Conservation (phyloP, 2,329 filamentous ascomycete genomes). For the Alternaria sp. region DNA sequence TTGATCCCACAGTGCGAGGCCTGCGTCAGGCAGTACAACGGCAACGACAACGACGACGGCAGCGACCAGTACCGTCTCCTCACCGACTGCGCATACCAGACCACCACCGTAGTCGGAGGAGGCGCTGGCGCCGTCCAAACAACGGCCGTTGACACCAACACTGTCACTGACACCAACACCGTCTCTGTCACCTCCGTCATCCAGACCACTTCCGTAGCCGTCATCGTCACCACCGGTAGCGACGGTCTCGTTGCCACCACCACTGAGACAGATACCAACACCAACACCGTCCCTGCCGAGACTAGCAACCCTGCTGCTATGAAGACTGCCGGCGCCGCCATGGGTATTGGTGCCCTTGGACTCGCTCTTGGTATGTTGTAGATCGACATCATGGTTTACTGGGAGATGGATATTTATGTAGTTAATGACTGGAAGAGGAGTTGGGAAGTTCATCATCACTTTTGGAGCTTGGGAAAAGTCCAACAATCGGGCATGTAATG, state of each 20-base stretch:
- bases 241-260: conserved; percentile 4
- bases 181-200: background rate
- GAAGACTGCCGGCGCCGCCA: conserved; percentile 23
- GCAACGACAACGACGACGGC: conserved; percentile 21
- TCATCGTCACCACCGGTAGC: conserved; percentile 8
- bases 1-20: conserved; percentile 39
- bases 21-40: conserved; percentile 34
- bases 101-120: background rate
- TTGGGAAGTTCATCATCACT: background rate
- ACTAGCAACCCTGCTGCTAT: conserved; percentile 16
- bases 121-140: background rate
- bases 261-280: background rate
- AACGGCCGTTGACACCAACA: background rate
- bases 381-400: background rate
- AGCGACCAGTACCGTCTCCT: background rate
- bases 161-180: background rate
- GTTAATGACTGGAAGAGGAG: background rate
- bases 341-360: conserved; percentile 27
- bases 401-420: background rate
- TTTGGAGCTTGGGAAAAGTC: background rate
- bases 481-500: background rate
- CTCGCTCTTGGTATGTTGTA: conserved; percentile 29
- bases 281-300: background rate
- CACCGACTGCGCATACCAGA: background rate
- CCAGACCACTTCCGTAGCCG: background rate